Conservation (phyloP, 306 rosid genomes). For the Vicia sativa region DNA sequence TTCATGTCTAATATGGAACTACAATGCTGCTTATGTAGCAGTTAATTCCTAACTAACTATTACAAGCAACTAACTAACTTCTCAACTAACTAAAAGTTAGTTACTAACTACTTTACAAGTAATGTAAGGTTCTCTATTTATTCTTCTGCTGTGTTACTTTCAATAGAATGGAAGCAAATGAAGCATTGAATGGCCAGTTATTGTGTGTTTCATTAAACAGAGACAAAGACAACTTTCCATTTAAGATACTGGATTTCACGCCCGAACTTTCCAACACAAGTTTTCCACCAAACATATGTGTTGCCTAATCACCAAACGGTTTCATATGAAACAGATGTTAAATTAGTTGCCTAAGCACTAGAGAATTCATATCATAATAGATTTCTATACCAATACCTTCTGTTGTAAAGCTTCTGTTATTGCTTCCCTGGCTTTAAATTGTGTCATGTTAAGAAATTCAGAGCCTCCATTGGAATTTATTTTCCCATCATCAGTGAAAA, state of each 20-base stretch:
- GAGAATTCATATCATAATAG: conserved; percentile 20
- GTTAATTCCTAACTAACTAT: no score
- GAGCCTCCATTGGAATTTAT: conserved; percentile 87
- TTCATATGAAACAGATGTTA: no score
- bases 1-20: no score
- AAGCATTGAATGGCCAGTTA: conserved; percentile 16
- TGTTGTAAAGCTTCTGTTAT: conserved; percentile 68
- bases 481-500: conserved; percentile 87
- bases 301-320: no score
- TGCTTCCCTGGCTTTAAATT: conserved; percentile 80
- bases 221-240: conserved; percentile 1
- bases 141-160: no score
- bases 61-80: no score
- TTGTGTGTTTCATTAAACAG: neutral
- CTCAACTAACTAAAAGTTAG: no score
- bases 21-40: no score
- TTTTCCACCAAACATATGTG: no score
- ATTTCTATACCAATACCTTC: conserved; percentile 62
- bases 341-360: conserved; percentile 5
- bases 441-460: conserved; percentile 82
- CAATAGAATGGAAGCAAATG: conserved; percentile 39
- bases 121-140: no score
- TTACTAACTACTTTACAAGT: no score
- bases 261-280: no score
- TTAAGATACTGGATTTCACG: neutral